Evolutionary conservation across 768 basidiomycete species (phyloP), one percentile per base, ranked within the genome.

Genomic region (Russula griseocarnosa): DNA sequence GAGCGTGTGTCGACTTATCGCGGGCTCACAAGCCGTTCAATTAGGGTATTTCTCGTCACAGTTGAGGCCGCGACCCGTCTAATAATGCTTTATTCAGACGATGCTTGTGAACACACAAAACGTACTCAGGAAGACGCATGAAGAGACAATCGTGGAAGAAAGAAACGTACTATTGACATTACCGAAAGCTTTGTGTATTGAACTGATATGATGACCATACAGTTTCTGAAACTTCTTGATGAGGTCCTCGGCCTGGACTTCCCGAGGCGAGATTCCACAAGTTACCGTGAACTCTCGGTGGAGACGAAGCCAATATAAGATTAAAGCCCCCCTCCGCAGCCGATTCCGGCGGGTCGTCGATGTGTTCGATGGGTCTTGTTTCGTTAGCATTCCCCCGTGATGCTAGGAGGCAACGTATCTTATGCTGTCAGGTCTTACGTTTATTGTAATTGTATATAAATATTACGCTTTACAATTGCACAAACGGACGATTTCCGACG

Each of bases 31-130:
- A 87, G 81, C 66, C 80, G 82, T 30, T 88, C 86, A 1, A 85
- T 90, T 46, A 79, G 88, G 69, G 85, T 85, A 62, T 68, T 76
- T 69, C 42, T 26, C 10, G 5, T 51, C 62, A 59, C 55, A 38
- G n/a, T 11, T 24, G 14, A 50, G 16, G 7, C 16, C 18, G 36
- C 49, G 28, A 22, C 32, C 5, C n/a, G 26, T 38, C 22, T 20
- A 24, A 54, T 57, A 38, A 40, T 36, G 24, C n/a, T 53, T 57
- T 53, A 38, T 40, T 20, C 66, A 87, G 85, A 88, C 86, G 0
- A 76, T 90, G 56, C 79, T 90, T 9, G 84, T 88, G 2, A 85
- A 89, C 69, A 86, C 87, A 82, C 82, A 88, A 66, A 79, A 82
- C 49, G 78, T 76, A 3, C 79, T 81, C 53, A 76, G 78, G 61